A percentile compares a stretch with the other conserved stretches of the same genome.
Evolutionary conservation across 164 flowering plant genomes (phyloP).

Genomic region (Vitis labrusca): DNA sequence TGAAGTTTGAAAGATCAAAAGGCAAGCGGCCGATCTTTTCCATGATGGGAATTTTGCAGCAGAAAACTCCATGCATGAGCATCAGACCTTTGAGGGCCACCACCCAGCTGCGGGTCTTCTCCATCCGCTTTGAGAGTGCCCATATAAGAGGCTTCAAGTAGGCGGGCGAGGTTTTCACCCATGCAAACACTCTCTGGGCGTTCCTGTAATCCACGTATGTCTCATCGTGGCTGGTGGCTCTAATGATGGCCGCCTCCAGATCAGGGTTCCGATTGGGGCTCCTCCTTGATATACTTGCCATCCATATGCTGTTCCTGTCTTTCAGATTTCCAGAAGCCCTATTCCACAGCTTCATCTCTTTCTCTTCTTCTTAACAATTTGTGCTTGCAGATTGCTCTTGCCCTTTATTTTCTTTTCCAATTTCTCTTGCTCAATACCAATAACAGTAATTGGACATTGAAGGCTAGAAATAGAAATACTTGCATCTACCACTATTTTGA

Average conservation of each 20-base stretch:
- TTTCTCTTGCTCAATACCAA: too few relatives aligned
- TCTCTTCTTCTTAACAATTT: background rate
- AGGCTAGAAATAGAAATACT: too few relatives aligned
- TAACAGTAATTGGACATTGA: too few relatives aligned
- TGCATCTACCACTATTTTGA: too few relatives aligned
- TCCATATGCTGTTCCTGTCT: constrained; percentile 60
- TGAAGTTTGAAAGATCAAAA: constrained; percentile 72
- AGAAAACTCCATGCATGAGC: constrained; percentile 72
- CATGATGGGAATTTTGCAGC: constrained; percentile 42
- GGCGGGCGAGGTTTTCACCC: constrained; percentile 54
- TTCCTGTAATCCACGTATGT: constrained; percentile 53
- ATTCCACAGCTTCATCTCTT: constrained; percentile 54
- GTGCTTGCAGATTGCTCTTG: background rate
- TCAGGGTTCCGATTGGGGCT: constrained; percentile 41
- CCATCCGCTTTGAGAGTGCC: constrained; percentile 50
- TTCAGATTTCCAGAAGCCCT: constrained; percentile 62
- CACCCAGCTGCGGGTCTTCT: constrained; percentile 62
- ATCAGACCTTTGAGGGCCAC: constrained; percentile 83
- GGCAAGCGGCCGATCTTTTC: constrained; percentile 59
- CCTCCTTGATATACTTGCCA: constrained; percentile 34
- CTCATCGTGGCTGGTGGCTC: constrained; percentile 82
- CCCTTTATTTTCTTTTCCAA: background rate
- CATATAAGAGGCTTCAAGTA: constrained; percentile 45
- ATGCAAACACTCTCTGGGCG: constrained; percentile 52
- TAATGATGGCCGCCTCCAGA: constrained; percentile 66